Conservation (phyloP, 306 rosid species). For the Dalbergia cultrata region DNA sequence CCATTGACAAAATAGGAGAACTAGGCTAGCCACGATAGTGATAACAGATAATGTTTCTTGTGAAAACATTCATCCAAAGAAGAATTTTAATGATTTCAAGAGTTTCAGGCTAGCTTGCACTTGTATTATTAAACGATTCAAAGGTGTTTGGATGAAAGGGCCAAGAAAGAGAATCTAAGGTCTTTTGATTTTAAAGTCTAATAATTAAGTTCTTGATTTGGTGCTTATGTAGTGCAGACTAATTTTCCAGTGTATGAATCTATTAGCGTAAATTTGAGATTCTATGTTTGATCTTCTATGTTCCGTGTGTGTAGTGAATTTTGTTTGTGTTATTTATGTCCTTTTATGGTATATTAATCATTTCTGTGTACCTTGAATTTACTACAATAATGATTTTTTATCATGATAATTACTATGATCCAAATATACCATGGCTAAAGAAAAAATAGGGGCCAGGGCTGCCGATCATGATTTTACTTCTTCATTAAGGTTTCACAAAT, state of each 20-base stretch:
- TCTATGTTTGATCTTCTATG: constrained; percentile 17
- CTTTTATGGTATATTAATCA: background rate
- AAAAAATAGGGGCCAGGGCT: no score
- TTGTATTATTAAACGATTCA: background rate
- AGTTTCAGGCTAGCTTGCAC: background rate
- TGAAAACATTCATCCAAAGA: background rate
- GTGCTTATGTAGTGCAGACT: background rate
- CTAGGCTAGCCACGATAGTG: background rate
- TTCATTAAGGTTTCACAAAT: no score
- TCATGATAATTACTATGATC: no score
- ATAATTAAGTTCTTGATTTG: background rate
- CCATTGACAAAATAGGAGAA: background rate
- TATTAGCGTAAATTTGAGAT: constrained; percentile 18
- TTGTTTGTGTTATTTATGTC: constrained; percentile 4
- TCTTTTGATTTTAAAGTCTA: background rate
- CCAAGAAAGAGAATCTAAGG: no score
- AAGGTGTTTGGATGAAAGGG: background rate
- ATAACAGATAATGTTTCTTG: background rate
- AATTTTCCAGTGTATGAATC: constrained; percentile 14
- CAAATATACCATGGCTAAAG: no score
- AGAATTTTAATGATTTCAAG: background rate
- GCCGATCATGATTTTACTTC: no score
- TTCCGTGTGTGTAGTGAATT: constrained; percentile 12
- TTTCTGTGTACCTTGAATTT: no score
- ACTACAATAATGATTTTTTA: no score